Conservation (phyloP, 2,329 filamentous ascomycete genomes). For the Fusarium acutatum region DNA sequence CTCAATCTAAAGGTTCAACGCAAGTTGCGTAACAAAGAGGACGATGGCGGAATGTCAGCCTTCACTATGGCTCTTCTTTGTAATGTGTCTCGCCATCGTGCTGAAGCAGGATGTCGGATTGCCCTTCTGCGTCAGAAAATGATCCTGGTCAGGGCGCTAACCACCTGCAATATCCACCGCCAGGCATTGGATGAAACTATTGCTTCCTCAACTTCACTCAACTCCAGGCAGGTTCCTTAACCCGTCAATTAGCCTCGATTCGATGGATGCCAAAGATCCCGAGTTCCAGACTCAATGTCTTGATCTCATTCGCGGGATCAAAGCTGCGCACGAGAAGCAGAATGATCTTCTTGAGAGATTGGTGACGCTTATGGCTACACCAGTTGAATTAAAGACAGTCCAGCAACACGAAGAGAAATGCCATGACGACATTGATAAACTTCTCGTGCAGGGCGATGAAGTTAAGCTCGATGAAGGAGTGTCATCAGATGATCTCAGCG, state of each 20-base stretch:
- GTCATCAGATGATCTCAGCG: not conserved
- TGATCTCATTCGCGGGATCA: not conserved
- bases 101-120: not conserved
- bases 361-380: not conserved
- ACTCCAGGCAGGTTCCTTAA: too few relatives aligned
- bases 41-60: not conserved
- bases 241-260: too few relatives aligned
- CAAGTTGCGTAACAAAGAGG: not conserved
- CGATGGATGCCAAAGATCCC: not conserved
- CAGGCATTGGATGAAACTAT: not conserved
- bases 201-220: not conserved
- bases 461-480: not conserved
- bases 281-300: not conserved
- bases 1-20: not conserved
- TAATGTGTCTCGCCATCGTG: not conserved
- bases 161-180: not conserved
- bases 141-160: not conserved
- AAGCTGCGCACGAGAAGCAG: not conserved
- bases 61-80: not conserved
- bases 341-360: not conserved
- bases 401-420: too few relatives aligned
- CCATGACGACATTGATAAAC: not conserved
- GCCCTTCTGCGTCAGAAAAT: not conserved
- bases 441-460: fast-evolving
- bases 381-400: not conserved